A percentile compares a stretch with the other conserved stretches of the same genome.
Evolutionary conservation across 306 rosid species (phyloP).

Genomic region (Mimosa pudica): DNA sequence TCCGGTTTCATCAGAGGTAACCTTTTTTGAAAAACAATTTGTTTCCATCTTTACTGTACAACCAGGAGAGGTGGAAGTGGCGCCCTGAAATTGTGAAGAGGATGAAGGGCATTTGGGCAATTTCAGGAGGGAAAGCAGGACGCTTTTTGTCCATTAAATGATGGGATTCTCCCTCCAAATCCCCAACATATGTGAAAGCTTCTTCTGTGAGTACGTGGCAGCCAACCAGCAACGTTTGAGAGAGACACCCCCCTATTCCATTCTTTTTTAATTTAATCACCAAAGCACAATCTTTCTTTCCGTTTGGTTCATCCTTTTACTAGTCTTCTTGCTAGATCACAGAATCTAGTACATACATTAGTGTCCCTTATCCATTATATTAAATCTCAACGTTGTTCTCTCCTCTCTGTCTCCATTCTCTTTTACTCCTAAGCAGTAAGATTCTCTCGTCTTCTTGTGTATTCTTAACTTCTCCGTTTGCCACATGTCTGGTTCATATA

Average conservation of each 20-base stretch:
- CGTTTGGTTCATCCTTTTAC: not conserved
- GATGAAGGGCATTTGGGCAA: not conserved
- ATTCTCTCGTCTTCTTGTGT: not conserved
- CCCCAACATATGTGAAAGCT: not conserved
- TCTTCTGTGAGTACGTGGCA: not conserved
- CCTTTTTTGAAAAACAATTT: no score
- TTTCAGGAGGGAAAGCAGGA: not conserved
- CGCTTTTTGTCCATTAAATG: conserved; percentile 7
- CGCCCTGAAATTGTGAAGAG: not conserved
- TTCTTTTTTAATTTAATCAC: not conserved
- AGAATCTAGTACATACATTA: not conserved
- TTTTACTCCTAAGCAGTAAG: not conserved
- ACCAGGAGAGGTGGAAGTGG: not conserved
- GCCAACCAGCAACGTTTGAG: not conserved
- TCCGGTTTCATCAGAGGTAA: no score
- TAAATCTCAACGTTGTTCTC: not conserved
- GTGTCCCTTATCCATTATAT: not conserved
- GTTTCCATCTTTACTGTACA: no score
- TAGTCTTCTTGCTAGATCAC: not conserved
- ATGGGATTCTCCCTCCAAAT: not conserved
- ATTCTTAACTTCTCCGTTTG: not conserved
- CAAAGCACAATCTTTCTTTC: not conserved
- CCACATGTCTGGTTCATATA: not conserved
- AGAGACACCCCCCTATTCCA: not conserved
- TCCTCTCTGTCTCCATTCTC: not conserved